Conservation (phyloP, 768 basidiomycete genomes). For the Plicaturopsis crispa region DNA sequence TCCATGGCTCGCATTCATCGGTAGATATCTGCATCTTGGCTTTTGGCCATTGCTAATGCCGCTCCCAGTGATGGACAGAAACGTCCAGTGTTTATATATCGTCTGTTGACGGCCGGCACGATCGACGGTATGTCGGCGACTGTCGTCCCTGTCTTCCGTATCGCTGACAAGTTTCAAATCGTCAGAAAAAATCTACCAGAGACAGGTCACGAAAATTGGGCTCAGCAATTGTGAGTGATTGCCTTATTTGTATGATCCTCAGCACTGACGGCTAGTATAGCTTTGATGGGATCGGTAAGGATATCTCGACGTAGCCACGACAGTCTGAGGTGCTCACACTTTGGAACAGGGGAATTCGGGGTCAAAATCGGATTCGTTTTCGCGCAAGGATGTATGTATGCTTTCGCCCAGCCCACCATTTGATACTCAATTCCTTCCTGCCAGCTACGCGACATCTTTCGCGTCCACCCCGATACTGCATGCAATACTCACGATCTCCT, state of each 20-base stretch:
- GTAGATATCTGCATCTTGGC: constrained; percentile 42
- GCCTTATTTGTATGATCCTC: constrained; percentile 10
- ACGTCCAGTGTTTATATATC: constrained; percentile 82
- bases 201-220: constrained; percentile 91
- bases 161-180: constrained; percentile 4
- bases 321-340: constrained; percentile 7
- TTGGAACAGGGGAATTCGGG: constrained; percentile 31
- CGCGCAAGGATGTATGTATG: constrained; percentile 66
- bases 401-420: not conserved
- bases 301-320: constrained; percentile 1
- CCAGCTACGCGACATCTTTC: constrained; percentile 89
- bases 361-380: constrained; percentile 81
- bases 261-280: constrained; percentile 24
- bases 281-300: constrained; percentile 63
- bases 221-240: constrained; percentile 69
- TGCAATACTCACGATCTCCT: constrained; percentile 94
- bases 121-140: constrained; percentile 62
- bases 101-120: constrained; percentile 78
- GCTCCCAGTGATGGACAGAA: constrained; percentile 84
- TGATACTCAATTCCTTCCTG: constrained; percentile 5
- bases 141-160: not conserved
- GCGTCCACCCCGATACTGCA: constrained; percentile 66
- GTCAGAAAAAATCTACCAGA: constrained; percentile 89
- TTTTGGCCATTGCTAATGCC: constrained; percentile 3
- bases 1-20: constrained; percentile 97